Percentiles rank a stretch among this genome's conserved stretches.
Conservation (phyloP, 768 basidiomycete species). For the Multifurca ochricompacta region DNA sequence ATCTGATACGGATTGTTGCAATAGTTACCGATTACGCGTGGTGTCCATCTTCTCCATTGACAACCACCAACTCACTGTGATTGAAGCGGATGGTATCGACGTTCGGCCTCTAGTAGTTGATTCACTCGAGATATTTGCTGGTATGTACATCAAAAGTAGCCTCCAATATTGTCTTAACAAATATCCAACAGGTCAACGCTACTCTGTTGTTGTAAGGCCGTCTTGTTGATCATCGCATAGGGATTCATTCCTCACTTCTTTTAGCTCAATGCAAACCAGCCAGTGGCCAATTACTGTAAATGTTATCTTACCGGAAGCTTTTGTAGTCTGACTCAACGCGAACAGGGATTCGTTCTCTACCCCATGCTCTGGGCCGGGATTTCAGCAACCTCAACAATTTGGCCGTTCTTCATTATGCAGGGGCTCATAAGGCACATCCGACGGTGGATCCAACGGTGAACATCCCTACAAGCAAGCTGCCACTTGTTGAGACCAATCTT, state of each 20-base stretch:
- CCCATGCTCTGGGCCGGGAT: conserved; percentile 23
- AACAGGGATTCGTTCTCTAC: conserved; percentile 23
- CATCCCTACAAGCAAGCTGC: conserved; percentile 2
- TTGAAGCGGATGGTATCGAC: conserved; percentile 35
- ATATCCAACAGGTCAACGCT: conserved; percentile 21
- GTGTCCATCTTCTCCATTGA: conserved; percentile 31
- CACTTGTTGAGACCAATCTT: conserved; percentile 21
- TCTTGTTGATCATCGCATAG: background rate
- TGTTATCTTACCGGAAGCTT: conserved; percentile 4
- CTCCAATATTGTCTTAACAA: background rate
- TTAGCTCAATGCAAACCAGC: conserved; percentile 34
- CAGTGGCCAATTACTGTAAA: conserved; percentile 39
- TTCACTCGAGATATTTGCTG: conserved; percentile 35
- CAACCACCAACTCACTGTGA: conserved; percentile 34
- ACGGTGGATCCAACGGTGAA: conserved; percentile 20
- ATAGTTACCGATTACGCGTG: conserved; percentile 22
- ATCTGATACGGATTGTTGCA: background rate
- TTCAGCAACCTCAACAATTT: conserved; percentile 29
- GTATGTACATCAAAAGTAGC: conserved; percentile 21
- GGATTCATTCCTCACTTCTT: background rate
- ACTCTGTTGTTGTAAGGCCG: conserved; percentile 24
- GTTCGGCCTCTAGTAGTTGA: conserved; percentile 32
- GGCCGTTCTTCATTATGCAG: conserved; percentile 35
- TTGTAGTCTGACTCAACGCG: background rate
- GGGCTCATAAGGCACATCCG: conserved; percentile 29